Evolutionary conservation across 129 eudicot genomes (phyloP).

Genomic region (Helichrysum umbraculigerum): DNA sequence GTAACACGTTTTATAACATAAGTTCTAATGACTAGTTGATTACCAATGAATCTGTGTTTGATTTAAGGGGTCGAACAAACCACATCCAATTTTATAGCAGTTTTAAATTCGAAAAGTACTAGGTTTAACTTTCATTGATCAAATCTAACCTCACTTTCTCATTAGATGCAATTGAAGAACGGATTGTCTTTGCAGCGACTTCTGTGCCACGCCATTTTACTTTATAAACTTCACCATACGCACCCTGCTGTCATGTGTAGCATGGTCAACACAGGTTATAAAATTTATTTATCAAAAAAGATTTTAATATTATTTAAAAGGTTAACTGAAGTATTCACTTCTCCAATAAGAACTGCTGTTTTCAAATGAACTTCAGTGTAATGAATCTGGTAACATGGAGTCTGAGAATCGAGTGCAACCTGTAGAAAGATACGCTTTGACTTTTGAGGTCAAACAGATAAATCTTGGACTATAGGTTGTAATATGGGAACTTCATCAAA

Average conservation of each 20-base stretch:
- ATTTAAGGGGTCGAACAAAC: constrained; percentile 18
- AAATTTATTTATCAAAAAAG: not conserved
- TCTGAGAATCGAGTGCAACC: constrained; percentile 53
- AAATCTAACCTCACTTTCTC: constrained; percentile 53
- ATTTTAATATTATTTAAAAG: not conserved
- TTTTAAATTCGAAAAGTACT: not conserved
- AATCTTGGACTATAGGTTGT: not conserved
- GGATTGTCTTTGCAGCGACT: constrained; percentile 75
- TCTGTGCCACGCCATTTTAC: constrained; percentile 80
- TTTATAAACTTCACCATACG: constrained; percentile 68
- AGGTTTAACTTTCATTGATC: constrained; percentile 21
- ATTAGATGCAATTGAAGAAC: constrained; percentile 66
- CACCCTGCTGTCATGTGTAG: constrained; percentile 49
- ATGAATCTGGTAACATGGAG: constrained; percentile 51
- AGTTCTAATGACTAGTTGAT: not conserved
- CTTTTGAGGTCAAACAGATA: constrained; percentile 18
- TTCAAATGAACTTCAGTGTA: constrained; percentile 47
- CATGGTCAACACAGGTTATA: constrained; percentile 18
- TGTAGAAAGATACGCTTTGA: constrained; percentile 26
- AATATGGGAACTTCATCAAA: not conserved
- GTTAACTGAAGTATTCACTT: constrained; percentile 34
- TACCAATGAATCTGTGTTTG: not conserved
- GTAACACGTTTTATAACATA: not conserved
- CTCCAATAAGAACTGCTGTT: constrained; percentile 57
- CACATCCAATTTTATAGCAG: not conserved